A percentile compares a stretch with the other conserved stretches of the same genome.
phyloP scores from a whole-genome alignment of 108 stramenopile genomes.

The Poteriospumella lacustris region DNA sequence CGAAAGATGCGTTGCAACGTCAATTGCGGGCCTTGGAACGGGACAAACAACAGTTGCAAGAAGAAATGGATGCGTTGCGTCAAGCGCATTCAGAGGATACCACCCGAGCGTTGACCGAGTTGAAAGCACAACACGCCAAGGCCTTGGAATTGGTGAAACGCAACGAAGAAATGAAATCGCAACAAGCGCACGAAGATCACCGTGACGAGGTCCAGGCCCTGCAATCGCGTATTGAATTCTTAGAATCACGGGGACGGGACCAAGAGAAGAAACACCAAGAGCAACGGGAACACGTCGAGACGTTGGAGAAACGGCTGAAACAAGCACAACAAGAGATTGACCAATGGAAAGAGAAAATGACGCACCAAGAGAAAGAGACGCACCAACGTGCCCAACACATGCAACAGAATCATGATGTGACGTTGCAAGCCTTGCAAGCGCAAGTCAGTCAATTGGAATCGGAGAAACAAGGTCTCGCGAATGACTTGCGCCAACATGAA shows the following conservation, averaged over 20 bases:
- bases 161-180: background rate
- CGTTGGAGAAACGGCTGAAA: background rate
- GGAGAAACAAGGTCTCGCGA: background rate
- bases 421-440: background rate
- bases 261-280: background rate
- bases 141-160: background rate
- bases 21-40: too few relatives aligned
- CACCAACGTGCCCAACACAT: background rate
- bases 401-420: background rate
- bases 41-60: too few relatives aligned
- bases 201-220: background rate
- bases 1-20: too few relatives aligned
- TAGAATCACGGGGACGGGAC: background rate
- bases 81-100: too few relatives aligned
- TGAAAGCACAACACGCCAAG: background rate
- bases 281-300: background rate
- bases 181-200: background rate
- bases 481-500: background rate
- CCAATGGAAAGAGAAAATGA: background rate
- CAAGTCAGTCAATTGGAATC: conserved; percentile 1
- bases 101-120: too few relatives aligned
- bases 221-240: too few relatives aligned
- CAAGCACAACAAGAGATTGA: background rate
- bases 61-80: too few relatives aligned
- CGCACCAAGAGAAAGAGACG: background rate